A percentile compares a stretch with the other conserved stretches of the same genome.
phyloP scores from a whole-genome alignment of 129 eudicot genomes.

The Flaveria bidentis region DNA sequence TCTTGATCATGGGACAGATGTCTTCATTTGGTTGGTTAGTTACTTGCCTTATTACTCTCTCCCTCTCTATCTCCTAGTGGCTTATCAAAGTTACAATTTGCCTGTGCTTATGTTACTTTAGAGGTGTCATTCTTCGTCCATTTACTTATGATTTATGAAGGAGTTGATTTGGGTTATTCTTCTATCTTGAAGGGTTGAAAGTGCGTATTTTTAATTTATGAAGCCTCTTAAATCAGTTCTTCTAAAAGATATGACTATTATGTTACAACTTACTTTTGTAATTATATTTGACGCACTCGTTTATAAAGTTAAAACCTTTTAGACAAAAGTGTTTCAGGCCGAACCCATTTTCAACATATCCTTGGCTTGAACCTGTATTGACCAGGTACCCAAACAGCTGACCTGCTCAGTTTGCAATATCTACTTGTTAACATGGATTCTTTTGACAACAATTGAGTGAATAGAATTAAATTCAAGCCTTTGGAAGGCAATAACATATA shows the following conservation, averaged over 20 bases:
- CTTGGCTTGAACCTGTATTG: neutral
- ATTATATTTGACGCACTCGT: neutral
- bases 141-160: neutral
- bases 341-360: neutral
- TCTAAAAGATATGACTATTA: neutral
- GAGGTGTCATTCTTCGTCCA: neutral
- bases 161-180: neutral
- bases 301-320: neutral
- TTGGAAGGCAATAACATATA: no score
- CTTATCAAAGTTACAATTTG: neutral
- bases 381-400: neutral
- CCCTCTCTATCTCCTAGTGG: no score
- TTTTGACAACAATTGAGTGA: no score
- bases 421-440: neutral
- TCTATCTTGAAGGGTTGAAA: neutral
- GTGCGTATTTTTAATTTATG: neutral
- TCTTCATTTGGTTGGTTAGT: conserved; percentile 99
- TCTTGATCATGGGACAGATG: conserved; percentile 99
- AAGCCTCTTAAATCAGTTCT: neutral
- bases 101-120: no score
- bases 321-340: neutral
- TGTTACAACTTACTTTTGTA: neutral
- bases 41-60: conserved; percentile 4
- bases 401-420: neutral
- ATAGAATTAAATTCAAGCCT: no score